Evolutionary conservation across 257 asterid species (phyloP), one percentile per base, ranked within the genome.

Genomic region (Buddleja alternifolia): DNA sequence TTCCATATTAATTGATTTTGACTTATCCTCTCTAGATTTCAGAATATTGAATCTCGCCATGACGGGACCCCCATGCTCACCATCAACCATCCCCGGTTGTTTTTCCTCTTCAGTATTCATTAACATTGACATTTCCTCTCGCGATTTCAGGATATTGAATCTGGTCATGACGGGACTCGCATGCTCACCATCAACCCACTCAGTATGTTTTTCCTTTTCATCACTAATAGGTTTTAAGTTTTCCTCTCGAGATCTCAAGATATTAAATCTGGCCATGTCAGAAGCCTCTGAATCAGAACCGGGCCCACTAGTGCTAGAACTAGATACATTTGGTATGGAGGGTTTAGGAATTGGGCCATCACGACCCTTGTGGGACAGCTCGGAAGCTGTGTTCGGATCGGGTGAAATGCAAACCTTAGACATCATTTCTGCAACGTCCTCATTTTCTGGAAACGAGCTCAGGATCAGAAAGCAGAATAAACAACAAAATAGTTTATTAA

Each of bases 31-130:
- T 8, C 67, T 83, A 6, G 77, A 75, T 64, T 72, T 85, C 51
- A 87, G 71, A 64, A 80, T 69, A 61, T 80, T 66, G 76, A 83
- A 62, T 69, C 85, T 79, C 64, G 74, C 80, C 88, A 78, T 52
- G 45, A 83, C 75, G 32, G 86, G 73, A 69, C 39, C 69, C 12
- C 59, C 72, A 66, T 34, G 48, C 39, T 44, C 74, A 37, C 68
- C 41, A 69, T 58, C 73, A 29, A 66, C 65, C 44, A 47, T 16
- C 69, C 75, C 73, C 8, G 67, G 58, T 32, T 45, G 72, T 40
- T 63, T 67, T 74, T 77, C 73, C 50, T 71, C 84, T n/a, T 64
- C 79, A 21, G 10, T 44, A 20, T 23, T 60, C 2, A 57, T 29
- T 17, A 70, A 41, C 42, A 75, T 69, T 8, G 29, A 45, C 57